These are phyloP conservation scores for Phlyctochytrium arcticum DNA, from an alignment of 192 early-diverging fungal species.

Conservation along the genomic window DNA sequence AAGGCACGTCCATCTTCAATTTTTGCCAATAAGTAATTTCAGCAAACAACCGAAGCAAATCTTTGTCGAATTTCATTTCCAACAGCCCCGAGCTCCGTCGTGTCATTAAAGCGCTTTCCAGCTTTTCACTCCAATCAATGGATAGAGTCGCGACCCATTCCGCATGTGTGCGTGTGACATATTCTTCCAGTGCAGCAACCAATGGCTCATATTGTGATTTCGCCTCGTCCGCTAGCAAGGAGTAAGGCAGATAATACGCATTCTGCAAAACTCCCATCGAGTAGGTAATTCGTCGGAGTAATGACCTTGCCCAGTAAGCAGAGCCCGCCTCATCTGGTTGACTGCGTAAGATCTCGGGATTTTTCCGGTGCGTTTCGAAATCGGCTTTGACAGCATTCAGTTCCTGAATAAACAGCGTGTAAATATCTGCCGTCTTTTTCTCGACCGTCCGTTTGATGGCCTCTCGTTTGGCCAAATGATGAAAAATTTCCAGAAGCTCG, in stretches of 20 bases:
- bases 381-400: constrained; percentile 57
- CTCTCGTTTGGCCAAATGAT: constrained; percentile 58
- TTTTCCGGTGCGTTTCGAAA: constrained; percentile 56
- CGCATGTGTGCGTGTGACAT: constrained; percentile 49
- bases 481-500: constrained; percentile 62
- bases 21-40: constrained; percentile 61
- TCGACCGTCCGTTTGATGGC: constrained; percentile 64
- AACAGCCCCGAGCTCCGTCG: constrained; percentile 36
- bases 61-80: constrained; percentile 58
- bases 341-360: constrained; percentile 48
- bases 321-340: constrained; percentile 60
- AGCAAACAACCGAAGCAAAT: constrained; percentile 50
- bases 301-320: constrained; percentile 55
- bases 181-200: constrained; percentile 53
- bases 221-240: constrained; percentile 48
- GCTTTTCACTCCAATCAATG: constrained; percentile 30
- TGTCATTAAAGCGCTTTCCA: constrained; percentile 49
- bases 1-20: constrained; percentile 57
- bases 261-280: constrained; percentile 37
- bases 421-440: constrained; percentile 61
- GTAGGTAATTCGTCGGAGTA: constrained; percentile 44
- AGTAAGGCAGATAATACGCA: constrained; percentile 56
- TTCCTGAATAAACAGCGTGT: constrained; percentile 50
- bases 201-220: constrained; percentile 53
- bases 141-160: constrained; percentile 49